These are phyloP conservation scores for Rubia balearica DNA, from an alignment of 305 asterid genomes.

Conservation along the genomic window DNA sequence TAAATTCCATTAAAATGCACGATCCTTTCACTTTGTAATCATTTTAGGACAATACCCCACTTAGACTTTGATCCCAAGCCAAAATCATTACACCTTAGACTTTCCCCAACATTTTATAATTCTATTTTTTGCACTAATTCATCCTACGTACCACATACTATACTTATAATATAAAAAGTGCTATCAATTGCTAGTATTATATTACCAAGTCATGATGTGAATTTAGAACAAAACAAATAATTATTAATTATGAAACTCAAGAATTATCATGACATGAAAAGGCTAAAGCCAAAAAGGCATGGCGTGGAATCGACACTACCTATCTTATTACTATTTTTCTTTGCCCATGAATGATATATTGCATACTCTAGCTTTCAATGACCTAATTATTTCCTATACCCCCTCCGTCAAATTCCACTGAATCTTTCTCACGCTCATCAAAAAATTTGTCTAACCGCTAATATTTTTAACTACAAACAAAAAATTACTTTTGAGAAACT, in stretches of 20 bases:
- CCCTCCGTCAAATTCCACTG: too few species aligned
- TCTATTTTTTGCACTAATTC: background rate
- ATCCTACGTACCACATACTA: background rate
- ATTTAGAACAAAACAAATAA: too few species aligned
- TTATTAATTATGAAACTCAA: background rate
- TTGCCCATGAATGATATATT: background rate
- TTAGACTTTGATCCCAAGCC: slow-evolving; percentile 59
- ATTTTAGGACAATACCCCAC: slow-evolving; percentile 47
- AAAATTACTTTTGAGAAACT: too few species aligned
- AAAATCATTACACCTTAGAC: slow-evolving; percentile 65
- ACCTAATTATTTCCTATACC: background rate
- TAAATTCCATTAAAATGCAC: slow-evolving; percentile 30
- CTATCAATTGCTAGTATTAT: too few species aligned
- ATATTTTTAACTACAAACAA: too few species aligned
- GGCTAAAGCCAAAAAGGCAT: slow-evolving; percentile 28
- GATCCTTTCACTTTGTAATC: slow-evolving; percentile 40
- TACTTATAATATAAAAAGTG: background rate
- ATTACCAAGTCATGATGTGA: background rate
- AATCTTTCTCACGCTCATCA: too few species aligned
- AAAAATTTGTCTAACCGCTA: too few species aligned
- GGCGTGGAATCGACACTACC: slow-evolving; percentile 34
- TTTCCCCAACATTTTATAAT: slow-evolving; percentile 13
- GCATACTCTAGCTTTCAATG: background rate
- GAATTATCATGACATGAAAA: slow-evolving; percentile 8
- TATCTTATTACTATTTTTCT: background rate